These are phyloP conservation scores for Solanum sparsipilum DNA, from an alignment of 257 asterid species.

Conservation along the genomic window DNA sequence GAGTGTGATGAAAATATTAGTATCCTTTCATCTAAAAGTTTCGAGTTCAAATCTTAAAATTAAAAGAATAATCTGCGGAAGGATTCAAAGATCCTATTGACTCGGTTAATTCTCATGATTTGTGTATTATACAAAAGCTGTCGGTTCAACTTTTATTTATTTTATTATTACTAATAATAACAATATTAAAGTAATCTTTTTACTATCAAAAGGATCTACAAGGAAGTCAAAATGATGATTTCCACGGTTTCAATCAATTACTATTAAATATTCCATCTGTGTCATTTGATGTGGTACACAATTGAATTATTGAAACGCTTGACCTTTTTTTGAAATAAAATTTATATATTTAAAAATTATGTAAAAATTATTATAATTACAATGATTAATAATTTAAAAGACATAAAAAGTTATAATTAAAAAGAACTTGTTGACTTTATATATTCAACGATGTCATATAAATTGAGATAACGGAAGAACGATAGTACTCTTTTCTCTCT, in stretches of 20 bases:
- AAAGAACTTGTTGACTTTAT: too few species aligned
- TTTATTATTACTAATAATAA: background rate
- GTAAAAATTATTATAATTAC: rapidly evolving
- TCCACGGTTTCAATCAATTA: background rate
- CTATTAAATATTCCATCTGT: background rate
- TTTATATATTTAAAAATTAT: background rate
- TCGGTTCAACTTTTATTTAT: background rate
- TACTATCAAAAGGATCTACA: background rate
- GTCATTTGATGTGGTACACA: background rate
- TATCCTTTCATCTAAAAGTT: background rate
- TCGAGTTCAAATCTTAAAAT: background rate
- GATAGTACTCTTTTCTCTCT: background rate
- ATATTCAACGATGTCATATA: background rate
- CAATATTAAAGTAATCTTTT: background rate
- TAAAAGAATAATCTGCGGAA: background rate
- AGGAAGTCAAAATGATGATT: background rate
- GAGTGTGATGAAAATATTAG: background rate
- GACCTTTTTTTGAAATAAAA: background rate
- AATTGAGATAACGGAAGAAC: too few species aligned
- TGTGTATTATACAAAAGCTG: background rate
- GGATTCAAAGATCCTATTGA: background rate
- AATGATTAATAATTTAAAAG: background rate
- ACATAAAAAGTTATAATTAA: too few species aligned
- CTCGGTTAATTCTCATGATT: background rate
- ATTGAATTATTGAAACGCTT: background rate